phyloP scores from a whole-genome alignment of 192 early-diverging fungal species.

The Entomortierella beljakovae region DNA sequence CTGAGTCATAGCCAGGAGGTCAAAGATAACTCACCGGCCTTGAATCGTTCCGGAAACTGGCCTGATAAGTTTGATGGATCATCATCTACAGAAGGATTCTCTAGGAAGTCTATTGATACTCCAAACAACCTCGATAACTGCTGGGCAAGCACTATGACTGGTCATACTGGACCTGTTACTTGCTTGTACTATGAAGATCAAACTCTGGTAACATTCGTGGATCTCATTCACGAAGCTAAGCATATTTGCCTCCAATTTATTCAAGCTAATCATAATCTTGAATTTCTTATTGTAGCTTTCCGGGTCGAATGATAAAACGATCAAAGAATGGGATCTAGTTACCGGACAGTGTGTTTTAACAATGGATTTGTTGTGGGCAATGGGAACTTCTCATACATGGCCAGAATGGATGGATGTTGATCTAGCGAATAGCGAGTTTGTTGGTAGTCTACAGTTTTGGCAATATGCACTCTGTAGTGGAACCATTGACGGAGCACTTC shows the following conservation, averaged over 20 bases:
- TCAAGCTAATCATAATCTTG: not conserved
- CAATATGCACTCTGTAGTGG: conserved; percentile 80
- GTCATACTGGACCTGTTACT: conserved; percentile 59
- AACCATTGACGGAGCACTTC: conserved; percentile 75
- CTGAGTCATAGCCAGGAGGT: conserved; percentile 22
- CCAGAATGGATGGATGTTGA: conserved; percentile 38
- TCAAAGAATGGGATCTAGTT: conserved; percentile 82
- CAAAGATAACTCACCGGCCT: conserved; percentile 16
- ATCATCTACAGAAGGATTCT: conserved; percentile 10
- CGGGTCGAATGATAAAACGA: conserved; percentile 80
- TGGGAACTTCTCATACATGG: conserved; percentile 36
- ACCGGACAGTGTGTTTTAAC: conserved; percentile 72
- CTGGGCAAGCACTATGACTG: conserved; percentile 56
- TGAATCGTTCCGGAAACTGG: conserved; percentile 7
- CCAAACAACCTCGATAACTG: conserved; percentile 23
- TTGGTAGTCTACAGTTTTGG: conserved; percentile 81
- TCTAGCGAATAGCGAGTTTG: conserved; percentile 59
- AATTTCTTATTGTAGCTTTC: conserved; percentile 65
- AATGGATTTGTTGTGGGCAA: conserved; percentile 79
- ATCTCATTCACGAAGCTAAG: too few relatives aligned
- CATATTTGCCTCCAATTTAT: too few relatives aligned
- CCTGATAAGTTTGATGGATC: conserved; percentile 13
- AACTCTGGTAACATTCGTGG: conserved; percentile 50
- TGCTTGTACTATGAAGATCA: conserved; percentile 66
- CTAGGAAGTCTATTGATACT: conserved; percentile 24